Conservation (phyloP, 2,329 filamentous ascomycete species). For the Allantophomopsis cytisporea region DNA sequence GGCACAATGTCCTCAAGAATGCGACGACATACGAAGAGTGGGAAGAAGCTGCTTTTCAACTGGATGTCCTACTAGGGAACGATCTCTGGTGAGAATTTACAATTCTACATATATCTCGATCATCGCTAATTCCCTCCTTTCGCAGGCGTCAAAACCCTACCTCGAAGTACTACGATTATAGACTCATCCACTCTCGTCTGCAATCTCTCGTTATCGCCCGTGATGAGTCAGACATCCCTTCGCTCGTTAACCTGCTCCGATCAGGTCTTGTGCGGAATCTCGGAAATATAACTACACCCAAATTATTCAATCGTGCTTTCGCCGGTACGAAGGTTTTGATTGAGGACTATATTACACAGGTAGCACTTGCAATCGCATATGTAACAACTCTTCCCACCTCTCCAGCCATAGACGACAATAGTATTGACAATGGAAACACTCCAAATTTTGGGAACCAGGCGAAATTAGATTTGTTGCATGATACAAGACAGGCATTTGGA, state of each 20-base stretch:
- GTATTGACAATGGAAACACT: conserved; percentile 37
- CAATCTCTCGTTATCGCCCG: conserved; percentile 56
- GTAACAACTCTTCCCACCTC: conserved; percentile 54
- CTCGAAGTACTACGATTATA: conserved; percentile 75
- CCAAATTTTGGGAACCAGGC: conserved; percentile 35
- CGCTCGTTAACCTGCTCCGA: conserved; percentile 66
- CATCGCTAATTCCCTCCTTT: neutral
- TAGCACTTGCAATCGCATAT: conserved; percentile 69
- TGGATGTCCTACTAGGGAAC: conserved; percentile 71
- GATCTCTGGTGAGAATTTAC: conserved; percentile 52
- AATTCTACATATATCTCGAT: conserved; percentile 4
- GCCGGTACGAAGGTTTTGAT: conserved; percentile 83
- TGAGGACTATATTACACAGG: conserved; percentile 78
- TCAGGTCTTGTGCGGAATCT: conserved; percentile 72
- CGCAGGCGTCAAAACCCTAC: conserved; percentile 67
- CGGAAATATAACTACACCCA: conserved; percentile 76
- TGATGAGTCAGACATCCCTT: conserved; percentile 58
- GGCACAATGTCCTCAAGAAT: conserved; percentile 49
- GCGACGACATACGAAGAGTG: conserved; percentile 71
- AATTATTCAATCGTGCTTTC: conserved; percentile 74
- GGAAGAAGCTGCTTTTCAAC: conserved; percentile 68
- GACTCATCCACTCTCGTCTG: conserved; percentile 66
- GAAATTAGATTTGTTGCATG: conserved; percentile 76
- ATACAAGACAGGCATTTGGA: conserved; percentile 79
- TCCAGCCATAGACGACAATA: conserved; percentile 23